Evolutionary conservation across 345 rosid genomes (phyloP), one percentile per base, ranked within the genome.

Genomic region (Corchorus olitorius): DNA sequence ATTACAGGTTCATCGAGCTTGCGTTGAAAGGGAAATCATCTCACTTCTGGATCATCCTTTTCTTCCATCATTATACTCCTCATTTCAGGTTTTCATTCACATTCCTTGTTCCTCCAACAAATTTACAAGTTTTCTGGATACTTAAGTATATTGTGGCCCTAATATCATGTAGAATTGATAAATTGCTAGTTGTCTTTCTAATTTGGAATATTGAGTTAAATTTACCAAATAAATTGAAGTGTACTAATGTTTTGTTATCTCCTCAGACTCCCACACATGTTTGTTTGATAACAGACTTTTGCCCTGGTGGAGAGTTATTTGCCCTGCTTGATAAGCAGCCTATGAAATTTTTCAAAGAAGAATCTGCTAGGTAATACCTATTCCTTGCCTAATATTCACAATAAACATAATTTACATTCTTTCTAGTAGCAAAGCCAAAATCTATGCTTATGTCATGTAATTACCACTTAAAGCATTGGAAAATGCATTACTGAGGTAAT

Each of bases 221-320:
- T 19, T 27, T 48, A 45, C 17, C 70, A 10, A 58, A 54, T 49
- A 15, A 34, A 72, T 13, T 43, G 19, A 58, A 15, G 45, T 67
- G 20, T 67, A 59, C 68, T 80, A 59, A 80, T 67, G 15, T 81
- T 61, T 82, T 43, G 74, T 80, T 68, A n/a, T 82, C 75, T 82
- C 73, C 50, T 46, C 93, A 96, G 99, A 96, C 98, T 74, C 79
- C 97, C 75, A 92, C 98, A 50, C 99, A 96, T 45, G 91, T 93
- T 75, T 96, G 97, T 85, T 88, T 96, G 84, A 93, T 96, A 76
- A 96, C 99, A 55, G 98, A 96, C 88, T 96, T 96, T 84, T 96
- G 87, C 77, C 88, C 97, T 4, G 99, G 99, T 33, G 99, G 99
- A 76, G 99, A 93, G 85, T 87, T 96, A 83, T 96, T 93, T 86